These are phyloP conservation scores for Gossypium stocksii DNA, from an alignment of 345 rosid genomes.

Conservation along the genomic window DNA sequence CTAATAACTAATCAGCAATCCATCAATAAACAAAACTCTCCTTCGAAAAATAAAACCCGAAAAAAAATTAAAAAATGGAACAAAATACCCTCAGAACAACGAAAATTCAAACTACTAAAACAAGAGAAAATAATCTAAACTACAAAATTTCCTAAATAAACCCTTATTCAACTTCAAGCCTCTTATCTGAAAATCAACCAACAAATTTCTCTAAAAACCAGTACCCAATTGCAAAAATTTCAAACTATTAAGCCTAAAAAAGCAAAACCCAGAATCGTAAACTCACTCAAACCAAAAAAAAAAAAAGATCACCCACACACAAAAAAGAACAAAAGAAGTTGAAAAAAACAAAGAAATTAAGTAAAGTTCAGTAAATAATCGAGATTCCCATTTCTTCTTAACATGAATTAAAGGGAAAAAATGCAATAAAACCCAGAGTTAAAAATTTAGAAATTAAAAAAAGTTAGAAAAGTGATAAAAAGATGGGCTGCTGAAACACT, in stretches of 20 bases:
- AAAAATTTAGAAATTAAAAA: neutral
- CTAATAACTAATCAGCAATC: conserved; percentile 15
- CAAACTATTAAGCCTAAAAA: conserved; percentile 22
- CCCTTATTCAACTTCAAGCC: conserved; percentile 20
- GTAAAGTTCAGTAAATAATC: conserved; percentile 12
- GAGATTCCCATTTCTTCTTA: neutral
- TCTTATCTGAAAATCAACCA: neutral
- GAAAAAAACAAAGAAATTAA: neutral
- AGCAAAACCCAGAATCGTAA: conserved; percentile 19
- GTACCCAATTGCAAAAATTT: conserved; percentile 22
- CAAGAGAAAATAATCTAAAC: neutral
- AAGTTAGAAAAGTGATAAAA: neutral
- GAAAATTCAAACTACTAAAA: neutral
- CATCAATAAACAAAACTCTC: conserved; percentile 17
- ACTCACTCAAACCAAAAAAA: neutral
- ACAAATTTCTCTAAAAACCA: conserved; percentile 10
- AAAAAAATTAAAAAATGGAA: neutral
- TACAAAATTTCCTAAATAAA: neutral
- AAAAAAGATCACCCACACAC: conserved; percentile 17
- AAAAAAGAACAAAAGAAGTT: neutral
- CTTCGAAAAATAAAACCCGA: neutral
- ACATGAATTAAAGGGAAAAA: conserved; percentile 6
- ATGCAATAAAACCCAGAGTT: conserved; percentile 17
- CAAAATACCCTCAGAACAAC: neutral
- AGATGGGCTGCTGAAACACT: conserved; percentile 20